Percentiles rank a stretch among this genome's conserved stretches.
phyloP scores from a whole-genome alignment of 495 filamentous ascomycete genomes.

The Penicillium tannophilum region DNA sequence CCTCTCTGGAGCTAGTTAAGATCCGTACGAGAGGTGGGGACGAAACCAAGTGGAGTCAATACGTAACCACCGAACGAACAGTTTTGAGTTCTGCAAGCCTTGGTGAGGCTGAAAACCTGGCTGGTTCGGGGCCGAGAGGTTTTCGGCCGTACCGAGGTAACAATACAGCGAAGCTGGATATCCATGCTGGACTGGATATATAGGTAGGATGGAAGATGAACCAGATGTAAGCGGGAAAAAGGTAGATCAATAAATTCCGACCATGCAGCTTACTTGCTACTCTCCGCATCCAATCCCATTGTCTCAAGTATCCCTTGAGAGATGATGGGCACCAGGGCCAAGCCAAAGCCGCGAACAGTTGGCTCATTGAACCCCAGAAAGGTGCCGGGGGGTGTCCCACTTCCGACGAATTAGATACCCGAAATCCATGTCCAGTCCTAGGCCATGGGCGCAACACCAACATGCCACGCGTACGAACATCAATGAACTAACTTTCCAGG shows the following conservation, averaged over 20 bases:
- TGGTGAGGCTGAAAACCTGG: slow-evolving; percentile 7
- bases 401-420: not conserved
- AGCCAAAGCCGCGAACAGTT: too few species aligned
- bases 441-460: not conserved
- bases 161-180: too few species aligned
- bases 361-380: too few species aligned
- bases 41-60: slow-evolving; percentile 3
- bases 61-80: slow-evolving; percentile 5
- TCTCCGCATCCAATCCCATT: not conserved
- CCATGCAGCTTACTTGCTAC: not conserved
- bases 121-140: slow-evolving; percentile 1
- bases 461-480: not conserved
- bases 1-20: slow-evolving; percentile 2
- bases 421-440: not conserved
- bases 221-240: not conserved
- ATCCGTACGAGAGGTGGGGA: not conserved
- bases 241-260: not conserved
- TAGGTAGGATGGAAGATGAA: not conserved
- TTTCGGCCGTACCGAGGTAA: not conserved
- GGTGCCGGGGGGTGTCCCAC: not conserved
- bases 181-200: not conserved
- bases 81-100: not conserved
- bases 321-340: too few species aligned
- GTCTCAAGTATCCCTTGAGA: not conserved
- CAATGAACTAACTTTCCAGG: not conserved